Conservation (phyloP, 2,329 filamentous ascomycete genomes). For the Colletotrichum sidae region DNA sequence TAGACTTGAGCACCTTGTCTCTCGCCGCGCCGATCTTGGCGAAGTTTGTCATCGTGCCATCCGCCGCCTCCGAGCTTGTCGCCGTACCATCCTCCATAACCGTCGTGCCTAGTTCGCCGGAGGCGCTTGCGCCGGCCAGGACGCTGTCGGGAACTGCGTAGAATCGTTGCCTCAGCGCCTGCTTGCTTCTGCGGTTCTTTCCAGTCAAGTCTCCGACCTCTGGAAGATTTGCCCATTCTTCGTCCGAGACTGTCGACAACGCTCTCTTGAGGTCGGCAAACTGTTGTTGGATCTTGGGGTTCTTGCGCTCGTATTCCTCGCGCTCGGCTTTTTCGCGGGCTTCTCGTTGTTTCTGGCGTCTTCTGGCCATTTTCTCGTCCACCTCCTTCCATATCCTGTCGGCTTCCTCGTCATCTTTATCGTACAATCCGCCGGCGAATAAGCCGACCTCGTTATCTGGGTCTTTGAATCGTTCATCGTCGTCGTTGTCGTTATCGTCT, state of each 20-base stretch:
- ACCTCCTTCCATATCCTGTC: slow-evolving; percentile 96
- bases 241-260: slow-evolving; percentile 87
- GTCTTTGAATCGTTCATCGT: slow-evolving; percentile 89
- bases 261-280: slow-evolving; percentile 96
- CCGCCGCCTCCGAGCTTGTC: slow-evolving; percentile 64
- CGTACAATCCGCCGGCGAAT: slow-evolving; percentile 95
- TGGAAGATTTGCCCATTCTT: slow-evolving; percentile 95
- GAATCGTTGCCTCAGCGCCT: slow-evolving; percentile 85
- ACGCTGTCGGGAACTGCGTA: slow-evolving; percentile 98
- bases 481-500: slow-evolving; percentile 77
- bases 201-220: slow-evolving; percentile 97
- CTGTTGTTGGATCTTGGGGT: slow-evolving; percentile 97
- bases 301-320: slow-evolving; percentile 96
- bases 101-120: slow-evolving; percentile 85
- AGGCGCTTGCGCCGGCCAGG: slow-evolving; percentile 84
- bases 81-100: slow-evolving; percentile 81
- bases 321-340: slow-evolving; percentile 89
- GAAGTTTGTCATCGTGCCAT: slow-evolving; percentile 98
- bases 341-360: slow-evolving; percentile 92
- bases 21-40: slow-evolving; percentile 96
- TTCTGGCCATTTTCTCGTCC: slow-evolving; percentile 95
- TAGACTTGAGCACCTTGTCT: slow-evolving; percentile 95
- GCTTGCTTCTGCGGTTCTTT: slow-evolving; percentile 87
- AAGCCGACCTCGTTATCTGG: slow-evolving; percentile 97
- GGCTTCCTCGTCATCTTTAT: slow-evolving; percentile 97